These are phyloP conservation scores for Trypanosoma boissoni DNA, from an alignment of 208 protist species.

Conservation along the genomic window DNA sequence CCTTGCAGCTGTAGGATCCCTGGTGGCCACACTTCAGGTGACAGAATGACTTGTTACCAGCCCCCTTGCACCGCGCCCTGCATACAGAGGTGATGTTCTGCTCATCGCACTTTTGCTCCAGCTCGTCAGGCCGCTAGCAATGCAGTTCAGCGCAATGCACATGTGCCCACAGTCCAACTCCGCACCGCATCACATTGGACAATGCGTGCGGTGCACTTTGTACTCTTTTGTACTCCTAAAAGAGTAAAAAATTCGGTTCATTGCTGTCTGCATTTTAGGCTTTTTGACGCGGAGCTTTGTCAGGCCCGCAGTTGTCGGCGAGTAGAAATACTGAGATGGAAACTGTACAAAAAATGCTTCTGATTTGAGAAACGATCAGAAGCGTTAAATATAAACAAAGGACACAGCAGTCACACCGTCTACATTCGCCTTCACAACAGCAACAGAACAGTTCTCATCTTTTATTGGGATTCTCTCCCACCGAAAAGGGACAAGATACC, in stretches of 20 bases:
- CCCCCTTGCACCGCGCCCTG: background rate
- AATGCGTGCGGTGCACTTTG: background rate
- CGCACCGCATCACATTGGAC: conserved; percentile 3
- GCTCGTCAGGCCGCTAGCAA: background rate
- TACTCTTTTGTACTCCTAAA: conserved; percentile 7
- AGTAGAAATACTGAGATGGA: conserved; percentile 2
- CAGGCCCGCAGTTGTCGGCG: background rate
- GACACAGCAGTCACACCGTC: background rate
- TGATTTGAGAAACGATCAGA: background rate
- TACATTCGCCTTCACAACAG: conserved; percentile 1
- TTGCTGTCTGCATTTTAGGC: background rate
- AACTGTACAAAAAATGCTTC: background rate
- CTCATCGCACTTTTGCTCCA: background rate
- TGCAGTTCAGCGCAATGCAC: conserved; percentile 4
- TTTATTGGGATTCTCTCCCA: background rate
- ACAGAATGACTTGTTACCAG: background rate
- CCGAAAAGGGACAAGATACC: background rate
- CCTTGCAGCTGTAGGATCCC: conserved; percentile 1
- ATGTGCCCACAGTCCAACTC: conserved; percentile 3
- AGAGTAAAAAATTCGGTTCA: background rate
- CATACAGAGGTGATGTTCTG: background rate
- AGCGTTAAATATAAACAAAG: background rate
- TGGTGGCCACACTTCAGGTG: conserved; percentile 1
- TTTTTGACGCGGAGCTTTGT: background rate
- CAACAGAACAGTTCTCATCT: background rate